A percentile compares a stretch with the other conserved stretches of the same genome.
Conservation (phyloP, 495 filamentous ascomycete species). For the Penicillium samsonianum region DNA sequence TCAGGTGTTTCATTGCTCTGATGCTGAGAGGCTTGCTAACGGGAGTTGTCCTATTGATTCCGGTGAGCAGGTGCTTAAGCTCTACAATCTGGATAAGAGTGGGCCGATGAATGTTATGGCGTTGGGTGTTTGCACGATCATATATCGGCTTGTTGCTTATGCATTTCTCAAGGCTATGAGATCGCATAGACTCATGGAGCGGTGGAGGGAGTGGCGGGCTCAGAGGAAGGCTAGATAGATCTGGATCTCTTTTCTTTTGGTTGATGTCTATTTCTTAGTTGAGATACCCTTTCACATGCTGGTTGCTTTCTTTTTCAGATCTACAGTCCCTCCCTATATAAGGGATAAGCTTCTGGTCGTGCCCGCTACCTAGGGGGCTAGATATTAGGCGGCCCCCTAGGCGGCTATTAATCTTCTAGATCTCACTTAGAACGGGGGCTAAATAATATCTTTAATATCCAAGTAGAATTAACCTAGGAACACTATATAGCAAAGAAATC, state of each 20-base stretch:
- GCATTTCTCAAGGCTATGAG: conserved; percentile 54
- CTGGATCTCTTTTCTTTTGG: neutral
- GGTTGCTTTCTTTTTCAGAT: neutral
- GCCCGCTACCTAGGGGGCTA: no score
- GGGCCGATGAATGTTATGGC: conserved; percentile 58
- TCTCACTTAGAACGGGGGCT: no score
- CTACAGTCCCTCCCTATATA: no score
- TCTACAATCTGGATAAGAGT: conserved; percentile 63
- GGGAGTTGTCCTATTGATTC: conserved; percentile 62
- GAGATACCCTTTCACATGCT: neutral
- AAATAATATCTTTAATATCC: no score
- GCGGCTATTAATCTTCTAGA: no score
- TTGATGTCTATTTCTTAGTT: neutral
- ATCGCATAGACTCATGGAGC: conserved; percentile 28
- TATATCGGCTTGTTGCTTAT: conserved; percentile 67
- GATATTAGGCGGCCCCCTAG: no score
- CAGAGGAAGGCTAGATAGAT: conserved; percentile 4
- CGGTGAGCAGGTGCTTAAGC: conserved; percentile 61
- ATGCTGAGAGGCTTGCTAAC: conserved; percentile 51
- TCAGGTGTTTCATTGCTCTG: conserved; percentile 60
- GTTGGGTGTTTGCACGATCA: conserved; percentile 58
- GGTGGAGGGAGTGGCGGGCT: conserved; percentile 30
- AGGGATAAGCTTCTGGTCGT: no score
- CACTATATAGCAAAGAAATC: no score
- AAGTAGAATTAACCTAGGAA: no score